Evolutionary conservation across 2,329 filamentous ascomycete genomes (phyloP).

Genomic region (Coniosporium tulheliwenetii): DNA sequence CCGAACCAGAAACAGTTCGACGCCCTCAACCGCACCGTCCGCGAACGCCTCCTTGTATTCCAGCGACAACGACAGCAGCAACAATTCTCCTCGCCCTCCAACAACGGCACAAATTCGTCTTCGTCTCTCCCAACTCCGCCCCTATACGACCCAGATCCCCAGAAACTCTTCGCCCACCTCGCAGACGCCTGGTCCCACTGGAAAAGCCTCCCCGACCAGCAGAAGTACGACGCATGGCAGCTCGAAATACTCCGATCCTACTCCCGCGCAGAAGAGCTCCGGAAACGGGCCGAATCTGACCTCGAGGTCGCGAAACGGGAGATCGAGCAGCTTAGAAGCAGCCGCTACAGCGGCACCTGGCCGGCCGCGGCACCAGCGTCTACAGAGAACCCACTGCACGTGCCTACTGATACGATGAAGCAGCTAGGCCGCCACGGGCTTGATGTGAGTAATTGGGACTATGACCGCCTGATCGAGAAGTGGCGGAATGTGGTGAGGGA

Average conservation of each 20-base stretch:
- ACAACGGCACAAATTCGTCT: slow-evolving; percentile 14
- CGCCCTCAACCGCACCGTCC: slow-evolving; percentile 52
- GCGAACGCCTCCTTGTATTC: slow-evolving; percentile 52
- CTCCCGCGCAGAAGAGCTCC: slow-evolving; percentile 22
- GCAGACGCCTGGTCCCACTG: slow-evolving; percentile 66
- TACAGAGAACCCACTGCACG: slow-evolving; percentile 15
- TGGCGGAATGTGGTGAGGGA: slow-evolving; percentile 21
- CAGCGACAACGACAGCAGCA: slow-evolving; percentile 27
- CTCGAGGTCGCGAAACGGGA: slow-evolving; percentile 24
- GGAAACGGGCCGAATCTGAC: slow-evolving; percentile 18
- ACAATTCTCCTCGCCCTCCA: slow-evolving; percentile 13
- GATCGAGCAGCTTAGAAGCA: slow-evolving; percentile 22
- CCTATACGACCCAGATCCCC: slow-evolving; percentile 43
- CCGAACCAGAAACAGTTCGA: slow-evolving; percentile 61
- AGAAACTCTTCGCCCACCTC: slow-evolving; percentile 58
- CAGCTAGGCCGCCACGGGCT: slow-evolving; percentile 18
- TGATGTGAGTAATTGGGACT: slow-evolving; percentile 22
- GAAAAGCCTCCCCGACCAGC: slow-evolving; percentile 43
- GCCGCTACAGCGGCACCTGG: slow-evolving; percentile 12
- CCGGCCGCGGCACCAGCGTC: slow-evolving; percentile 6
- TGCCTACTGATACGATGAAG: slow-evolving; percentile 17
- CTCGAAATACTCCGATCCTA: slow-evolving; percentile 30
- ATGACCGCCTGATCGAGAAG: slow-evolving; percentile 23
- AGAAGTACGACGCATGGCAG: slow-evolving; percentile 28
- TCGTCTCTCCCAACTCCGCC: slow-evolving; percentile 17